These are phyloP conservation scores for Bryoglossum gracile DNA, from an alignment of 495 filamentous ascomycete genomes.

Conservation along the genomic window DNA sequence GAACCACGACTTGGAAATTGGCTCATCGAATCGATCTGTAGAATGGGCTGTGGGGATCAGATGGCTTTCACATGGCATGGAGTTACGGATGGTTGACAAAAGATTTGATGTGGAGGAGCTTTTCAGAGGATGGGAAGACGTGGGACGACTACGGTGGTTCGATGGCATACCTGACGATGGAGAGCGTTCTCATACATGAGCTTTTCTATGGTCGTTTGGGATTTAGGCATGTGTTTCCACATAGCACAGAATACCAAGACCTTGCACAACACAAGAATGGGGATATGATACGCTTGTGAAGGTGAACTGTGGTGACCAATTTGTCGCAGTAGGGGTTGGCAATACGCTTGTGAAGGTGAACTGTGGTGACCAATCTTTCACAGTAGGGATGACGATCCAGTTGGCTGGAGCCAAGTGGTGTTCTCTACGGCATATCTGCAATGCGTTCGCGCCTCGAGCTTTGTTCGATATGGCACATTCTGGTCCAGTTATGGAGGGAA, in stretches of 20 bases:
- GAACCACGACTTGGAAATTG: not conserved
- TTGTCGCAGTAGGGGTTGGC: too few species aligned
- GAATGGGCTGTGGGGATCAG: conserved; percentile 13
- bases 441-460: too few species aligned
- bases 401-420: too few species aligned
- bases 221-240: not conserved
- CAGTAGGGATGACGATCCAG: too few species aligned
- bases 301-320: too few species aligned
- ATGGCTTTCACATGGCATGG: conserved; percentile 27
- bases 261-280: too few species aligned
- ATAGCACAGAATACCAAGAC: not conserved
- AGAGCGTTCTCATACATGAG: conserved; percentile 3
- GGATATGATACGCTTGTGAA: too few species aligned
- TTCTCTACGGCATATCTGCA: too few species aligned
- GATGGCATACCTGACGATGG: conserved; percentile 15
- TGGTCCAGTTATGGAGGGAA: too few species aligned
- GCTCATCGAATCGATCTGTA: conserved; percentile 9
- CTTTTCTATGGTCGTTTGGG: not conserved
- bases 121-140: conserved; percentile 10
- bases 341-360: too few species aligned
- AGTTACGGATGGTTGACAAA: conserved; percentile 21
- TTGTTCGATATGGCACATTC: too few species aligned
- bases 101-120: conserved; percentile 7
- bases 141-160: conserved; percentile 8
- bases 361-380: too few species aligned